Base-by-base conservation (phyloP, 768 basidiomycete genomes). In the Suillus variegatus region DNA sequence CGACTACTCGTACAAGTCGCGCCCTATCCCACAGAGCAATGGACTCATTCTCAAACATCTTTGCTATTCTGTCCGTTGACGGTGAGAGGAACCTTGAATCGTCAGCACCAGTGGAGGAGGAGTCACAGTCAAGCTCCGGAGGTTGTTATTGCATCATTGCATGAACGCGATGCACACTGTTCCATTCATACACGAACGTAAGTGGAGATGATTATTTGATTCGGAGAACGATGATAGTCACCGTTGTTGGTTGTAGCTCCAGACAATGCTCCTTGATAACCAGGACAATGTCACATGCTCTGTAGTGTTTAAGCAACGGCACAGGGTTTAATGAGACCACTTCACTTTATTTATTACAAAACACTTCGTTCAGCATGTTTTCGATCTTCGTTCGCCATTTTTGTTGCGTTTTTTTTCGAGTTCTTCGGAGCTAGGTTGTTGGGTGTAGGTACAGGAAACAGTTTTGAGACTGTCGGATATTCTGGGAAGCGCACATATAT, bases 21-120 rank as follows among this genome's bases (percentile, higher is more conserved):
- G 13, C 6, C 20, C 12, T 35, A 55, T 35, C 28, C 52, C 32
- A 54, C 5, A 8, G 28, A 28, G 4, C 3, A 55, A 55, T 55
- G 54, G 54, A 55, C 54, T 55, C 54, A 36, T 55, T 55, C 54
- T 55, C 54, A 55, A 36, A 55, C 54, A 55, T 55, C 32, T 10
- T 55, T 12, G 32, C 35, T n/a, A n/a, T 36, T 10, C 12, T 55
- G 54, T 55, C 54, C 32, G 20, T 12, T 3, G 51, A 32, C 7
- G 12, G 35, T n/a, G 54, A 55, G 20, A 18, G 32, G 2, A n/a
- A 20, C 12, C 20, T 6, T n/a, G 12, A 1, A 36, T 55, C 54
- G 20, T 55, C 54, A 6, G 35, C 54, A 35, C 54, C 54, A 55
- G 54, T 55, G n/a, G 54, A 55, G 10, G 54, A 55, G 6, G 54